Percentiles rank a stretch among this genome's conserved stretches.
Conservation (phyloP, 176 grass and related monocot species). For the Aegilops umbellulata region DNA sequence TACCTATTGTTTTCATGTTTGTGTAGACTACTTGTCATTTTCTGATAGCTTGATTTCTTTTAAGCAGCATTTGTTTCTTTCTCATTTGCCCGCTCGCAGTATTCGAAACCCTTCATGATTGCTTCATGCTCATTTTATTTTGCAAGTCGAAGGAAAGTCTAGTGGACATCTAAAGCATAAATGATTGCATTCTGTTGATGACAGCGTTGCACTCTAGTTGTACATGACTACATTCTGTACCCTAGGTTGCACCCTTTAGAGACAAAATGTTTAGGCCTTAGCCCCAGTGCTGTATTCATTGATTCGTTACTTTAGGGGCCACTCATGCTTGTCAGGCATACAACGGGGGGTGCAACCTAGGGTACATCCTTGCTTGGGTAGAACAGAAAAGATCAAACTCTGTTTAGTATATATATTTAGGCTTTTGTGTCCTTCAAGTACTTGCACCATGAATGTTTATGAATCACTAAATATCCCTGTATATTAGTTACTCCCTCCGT, state of each 20-base stretch:
- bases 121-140: neutral
- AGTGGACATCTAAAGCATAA: neutral
- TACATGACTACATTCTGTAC: neutral
- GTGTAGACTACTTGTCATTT: neutral
- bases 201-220: neutral
- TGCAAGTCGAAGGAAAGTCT: neutral
- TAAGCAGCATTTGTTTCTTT: neutral
- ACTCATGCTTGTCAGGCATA: neutral
- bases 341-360: too few species aligned
- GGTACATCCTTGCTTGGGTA: slow-evolving; percentile 1
- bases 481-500: neutral
- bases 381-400: neutral
- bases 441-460: slow-evolving; percentile 2
- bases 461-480: neutral
- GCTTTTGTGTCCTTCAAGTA: neutral
- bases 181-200: neutral
- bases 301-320: neutral
- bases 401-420: neutral
- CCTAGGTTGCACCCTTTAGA: neutral
- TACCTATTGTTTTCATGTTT: neutral
- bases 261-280: neutral
- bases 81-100: neutral
- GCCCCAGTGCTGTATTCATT: neutral
- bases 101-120: slow-evolving; percentile 4
- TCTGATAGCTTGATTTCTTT: neutral